A percentile compares a stretch with the other conserved stretches of the same genome.
These are phyloP conservation scores for Trametes pubescens DNA, from an alignment of 1,284 basidiomycete species.

Conservation along the genomic window DNA sequence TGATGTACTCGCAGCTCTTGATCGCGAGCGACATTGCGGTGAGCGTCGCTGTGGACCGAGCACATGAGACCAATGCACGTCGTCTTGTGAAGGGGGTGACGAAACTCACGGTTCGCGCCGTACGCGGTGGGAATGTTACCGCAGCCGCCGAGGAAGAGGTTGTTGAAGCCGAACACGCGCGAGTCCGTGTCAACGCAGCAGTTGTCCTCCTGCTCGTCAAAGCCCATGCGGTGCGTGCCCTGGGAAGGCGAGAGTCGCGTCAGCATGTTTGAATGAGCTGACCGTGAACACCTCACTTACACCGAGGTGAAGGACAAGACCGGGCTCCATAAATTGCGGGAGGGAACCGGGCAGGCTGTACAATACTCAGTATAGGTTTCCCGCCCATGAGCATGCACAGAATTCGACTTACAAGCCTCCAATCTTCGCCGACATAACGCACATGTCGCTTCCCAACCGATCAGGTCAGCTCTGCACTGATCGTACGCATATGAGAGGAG, in stretches of 20 bases:
- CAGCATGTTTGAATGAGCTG: neutral
- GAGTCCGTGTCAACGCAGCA: conserved; percentile 32
- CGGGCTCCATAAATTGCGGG: conserved; percentile 41
- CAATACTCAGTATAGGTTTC: no score
- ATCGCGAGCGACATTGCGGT: conserved; percentile 38
- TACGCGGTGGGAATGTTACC: conserved; percentile 23
- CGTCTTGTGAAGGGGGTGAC: conserved; percentile 6
- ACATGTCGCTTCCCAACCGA: conserved; percentile 30
- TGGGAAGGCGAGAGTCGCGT: conserved; percentile 6
- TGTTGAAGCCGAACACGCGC: conserved; percentile 37
- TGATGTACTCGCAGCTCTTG: conserved; percentile 24
- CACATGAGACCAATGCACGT: conserved; percentile 33
- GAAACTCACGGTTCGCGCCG: conserved; percentile 16
- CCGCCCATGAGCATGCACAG: no score
- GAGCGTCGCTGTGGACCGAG: conserved; percentile 36
- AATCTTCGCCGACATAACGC: conserved; percentile 30
- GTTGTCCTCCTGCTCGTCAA: conserved; percentile 9
- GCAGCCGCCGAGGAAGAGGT: conserved; percentile 41
- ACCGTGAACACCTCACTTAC: conserved; percentile 1
- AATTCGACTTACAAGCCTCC: conserved; percentile 29
- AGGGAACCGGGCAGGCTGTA: conserved; percentile 34
- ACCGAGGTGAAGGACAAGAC: conserved; percentile 38
- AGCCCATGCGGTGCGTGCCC: conserved; percentile 29
- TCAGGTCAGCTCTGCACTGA: neutral
- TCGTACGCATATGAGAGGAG: neutral